Evolutionary conservation across 1,139 yeast species (phyloP).

Genomic region (Sugiyamaella sp.): DNA sequence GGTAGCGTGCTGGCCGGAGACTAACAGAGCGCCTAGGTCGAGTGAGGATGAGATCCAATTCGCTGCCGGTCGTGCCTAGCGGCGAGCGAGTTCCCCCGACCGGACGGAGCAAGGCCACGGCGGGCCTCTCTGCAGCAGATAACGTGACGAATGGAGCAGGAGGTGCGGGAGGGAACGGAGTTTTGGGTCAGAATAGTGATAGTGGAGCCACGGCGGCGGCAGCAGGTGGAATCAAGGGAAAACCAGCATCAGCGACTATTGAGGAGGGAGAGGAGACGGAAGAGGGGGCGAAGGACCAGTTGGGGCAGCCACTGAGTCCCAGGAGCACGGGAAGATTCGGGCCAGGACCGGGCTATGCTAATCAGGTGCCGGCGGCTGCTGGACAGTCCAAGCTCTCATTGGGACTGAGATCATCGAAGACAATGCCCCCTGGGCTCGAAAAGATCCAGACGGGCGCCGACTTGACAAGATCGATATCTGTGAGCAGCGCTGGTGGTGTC

Average conservation of each 20-base stretch:
- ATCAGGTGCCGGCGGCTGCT: neutral
- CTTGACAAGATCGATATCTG: constrained; percentile 13
- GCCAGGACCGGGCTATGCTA: neutral
- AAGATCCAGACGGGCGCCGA: constrained; percentile 10
- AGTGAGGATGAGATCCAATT: constrained; percentile 18
- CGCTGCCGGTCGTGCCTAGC: constrained; percentile 17
- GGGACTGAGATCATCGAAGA: constrained; percentile 13
- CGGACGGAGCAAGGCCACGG: neutral
- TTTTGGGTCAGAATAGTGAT: neutral
- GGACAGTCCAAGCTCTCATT: constrained; percentile 17
- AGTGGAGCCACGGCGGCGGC: neutral
- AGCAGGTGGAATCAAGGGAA: no score
- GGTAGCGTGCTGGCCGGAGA: neutral
- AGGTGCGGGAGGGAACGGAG: neutral
- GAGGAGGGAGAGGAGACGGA: constrained; percentile 17
- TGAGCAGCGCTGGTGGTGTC: constrained; percentile 12
- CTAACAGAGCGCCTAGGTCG: constrained; percentile 13
- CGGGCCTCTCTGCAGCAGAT: neutral
- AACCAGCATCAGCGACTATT: constrained; percentile 15
- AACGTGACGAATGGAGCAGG: neutral
- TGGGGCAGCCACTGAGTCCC: neutral
- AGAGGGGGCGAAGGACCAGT: neutral
- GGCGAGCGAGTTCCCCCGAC: constrained; percentile 8
- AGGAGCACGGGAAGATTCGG: neutral
- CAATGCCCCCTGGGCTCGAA: neutral